These are phyloP conservation scores for Leucosporidium yakuticum DNA, from an alignment of 768 basidiomycete genomes.

Conservation along the genomic window DNA sequence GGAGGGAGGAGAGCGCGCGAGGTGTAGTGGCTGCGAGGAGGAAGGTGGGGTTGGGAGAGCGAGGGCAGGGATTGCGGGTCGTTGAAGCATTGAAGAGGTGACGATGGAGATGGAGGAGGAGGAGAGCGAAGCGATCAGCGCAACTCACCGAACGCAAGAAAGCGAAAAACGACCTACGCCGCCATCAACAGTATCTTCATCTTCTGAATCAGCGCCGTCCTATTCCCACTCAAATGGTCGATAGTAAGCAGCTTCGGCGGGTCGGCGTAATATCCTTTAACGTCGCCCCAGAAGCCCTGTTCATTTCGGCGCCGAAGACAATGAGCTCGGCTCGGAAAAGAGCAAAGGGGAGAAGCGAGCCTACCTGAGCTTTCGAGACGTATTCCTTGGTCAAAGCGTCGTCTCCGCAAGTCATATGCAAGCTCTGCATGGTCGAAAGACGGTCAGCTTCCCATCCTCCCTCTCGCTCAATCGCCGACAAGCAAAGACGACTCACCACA, in stretches of 20 bases:
- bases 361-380: conserved; percentile 6
- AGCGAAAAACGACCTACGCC: conserved; percentile 1
- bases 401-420: conserved; percentile 27
- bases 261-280: conserved; percentile 17
- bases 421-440: not conserved
- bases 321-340: not conserved
- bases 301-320: too few relatives aligned
- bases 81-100: not conserved
- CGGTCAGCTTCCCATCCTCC: too few relatives aligned
- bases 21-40: conserved; percentile 12
- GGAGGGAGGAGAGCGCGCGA: conserved; percentile 13
- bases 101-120: not conserved
- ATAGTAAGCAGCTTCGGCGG: conserved; percentile 12
- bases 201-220: not conserved
- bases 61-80: not conserved
- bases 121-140: not conserved
- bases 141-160: not conserved
- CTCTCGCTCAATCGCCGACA: too few relatives aligned
- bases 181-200: conserved; percentile 15
- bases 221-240: conserved; percentile 5
- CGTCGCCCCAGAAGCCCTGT: conserved; percentile 28
- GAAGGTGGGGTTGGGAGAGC: not conserved
- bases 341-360: not conserved
- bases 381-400: conserved; percentile 15
- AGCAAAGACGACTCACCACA: conserved; percentile 9